Conservation (phyloP, 345 rosid genomes). For the Lumnitzera racemosa region DNA sequence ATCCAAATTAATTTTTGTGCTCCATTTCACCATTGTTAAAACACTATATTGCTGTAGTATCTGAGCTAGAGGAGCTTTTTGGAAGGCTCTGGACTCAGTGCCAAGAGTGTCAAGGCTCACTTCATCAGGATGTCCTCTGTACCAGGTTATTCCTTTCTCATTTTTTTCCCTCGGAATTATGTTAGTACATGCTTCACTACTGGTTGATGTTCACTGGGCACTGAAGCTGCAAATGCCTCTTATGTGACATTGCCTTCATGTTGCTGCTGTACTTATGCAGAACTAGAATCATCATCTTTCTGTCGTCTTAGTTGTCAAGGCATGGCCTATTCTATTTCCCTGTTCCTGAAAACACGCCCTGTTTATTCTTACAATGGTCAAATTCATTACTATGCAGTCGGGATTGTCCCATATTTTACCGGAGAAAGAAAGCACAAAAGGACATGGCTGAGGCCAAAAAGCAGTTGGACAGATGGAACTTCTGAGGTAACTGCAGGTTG, state of each 20-base stretch:
- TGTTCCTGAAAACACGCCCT: neutral
- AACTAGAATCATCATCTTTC: no score
- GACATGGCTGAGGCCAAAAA: conserved; percentile 83
- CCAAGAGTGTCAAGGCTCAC: conserved; percentile 98
- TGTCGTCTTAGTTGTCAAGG: no score
- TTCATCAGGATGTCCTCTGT: conserved; percentile 97
- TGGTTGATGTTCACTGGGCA: no score
- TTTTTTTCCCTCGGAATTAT: no score
- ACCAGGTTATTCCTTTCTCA: conserved; percentile 49
- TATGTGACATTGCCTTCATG: no score
- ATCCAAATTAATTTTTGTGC: no score
- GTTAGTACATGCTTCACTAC: no score
- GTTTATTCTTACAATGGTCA: neutral
- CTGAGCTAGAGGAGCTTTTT: conserved; percentile 76
- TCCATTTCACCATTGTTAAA: neutral
- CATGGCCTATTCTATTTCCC: no score
- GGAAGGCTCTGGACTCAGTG: conserved; percentile 95
- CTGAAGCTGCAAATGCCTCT: no score
- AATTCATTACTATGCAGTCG: conserved; percentile 40
- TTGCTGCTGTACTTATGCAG: no score
- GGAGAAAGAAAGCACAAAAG: conserved; percentile 92
- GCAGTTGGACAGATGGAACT: conserved; percentile 83
- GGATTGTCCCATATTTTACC: conserved; percentile 95
- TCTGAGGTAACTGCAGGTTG: conserved; percentile 12
- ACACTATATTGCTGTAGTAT: conserved; percentile 41